phyloP scores from a whole-genome alignment of 169 alveolate genomes.

The Theileria sp. region DNA sequence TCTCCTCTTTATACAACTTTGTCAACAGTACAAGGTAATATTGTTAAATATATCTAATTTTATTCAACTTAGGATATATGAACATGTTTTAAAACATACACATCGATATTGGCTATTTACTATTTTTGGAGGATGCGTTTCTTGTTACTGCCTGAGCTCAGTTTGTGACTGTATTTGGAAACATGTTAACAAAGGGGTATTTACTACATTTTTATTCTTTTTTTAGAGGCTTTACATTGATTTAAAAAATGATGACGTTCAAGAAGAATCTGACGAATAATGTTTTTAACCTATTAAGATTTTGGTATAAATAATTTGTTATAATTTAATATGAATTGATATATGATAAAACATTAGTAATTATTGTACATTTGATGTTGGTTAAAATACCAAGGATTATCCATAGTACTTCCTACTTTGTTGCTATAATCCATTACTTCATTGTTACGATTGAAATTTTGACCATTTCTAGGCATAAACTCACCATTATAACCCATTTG shows the following conservation, averaged over 20 bases:
- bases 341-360: constrained; percentile 9
- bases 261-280: constrained; percentile 15
- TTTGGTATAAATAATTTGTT: neutral
- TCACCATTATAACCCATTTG: neutral
- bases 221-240: constrained; percentile 58
- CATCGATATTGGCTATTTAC: constrained; percentile 64
- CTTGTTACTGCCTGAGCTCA: constrained; percentile 50
- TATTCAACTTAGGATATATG: constrained; percentile 35
- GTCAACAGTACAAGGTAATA: constrained; percentile 49
- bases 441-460: neutral
- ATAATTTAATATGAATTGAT: neutral
- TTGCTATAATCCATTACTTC: neutral
- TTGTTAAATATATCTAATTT: neutral
- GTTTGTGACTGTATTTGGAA: constrained; percentile 61
- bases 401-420: constrained; percentile 9
- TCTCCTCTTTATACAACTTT: constrained; percentile 29
- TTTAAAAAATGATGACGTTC: constrained; percentile 45
- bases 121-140: constrained; percentile 57
- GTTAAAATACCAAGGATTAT: constrained; percentile 20
- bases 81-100: constrained; percentile 63
- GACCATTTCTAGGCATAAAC: neutral
- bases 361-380: neutral
- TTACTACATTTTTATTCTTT: neutral
- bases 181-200: constrained; percentile 61
- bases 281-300: neutral